These are phyloP conservation scores for Salix caprea DNA, from an alignment of 345 rosid species.

Conservation along the genomic window DNA sequence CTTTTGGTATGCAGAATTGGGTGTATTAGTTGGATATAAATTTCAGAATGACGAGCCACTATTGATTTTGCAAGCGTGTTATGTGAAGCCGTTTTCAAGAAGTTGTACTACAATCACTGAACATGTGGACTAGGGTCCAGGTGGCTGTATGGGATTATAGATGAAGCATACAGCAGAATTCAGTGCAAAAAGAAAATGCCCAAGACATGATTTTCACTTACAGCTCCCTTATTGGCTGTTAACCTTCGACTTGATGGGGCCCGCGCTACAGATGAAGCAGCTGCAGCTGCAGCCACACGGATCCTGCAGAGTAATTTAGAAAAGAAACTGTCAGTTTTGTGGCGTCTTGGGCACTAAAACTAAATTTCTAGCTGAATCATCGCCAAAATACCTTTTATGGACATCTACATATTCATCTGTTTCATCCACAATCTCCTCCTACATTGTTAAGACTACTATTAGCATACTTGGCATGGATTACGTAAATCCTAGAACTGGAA, in stretches of 20 bases:
- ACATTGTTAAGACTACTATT: slow-evolving; percentile 12
- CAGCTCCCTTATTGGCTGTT: slow-evolving; percentile 48
- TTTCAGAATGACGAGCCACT: background rate
- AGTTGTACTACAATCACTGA: background rate
- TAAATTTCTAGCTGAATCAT: background rate
- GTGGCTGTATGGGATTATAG: background rate
- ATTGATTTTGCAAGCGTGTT: background rate
- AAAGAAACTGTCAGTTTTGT: background rate
- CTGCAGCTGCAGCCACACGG: slow-evolving; percentile 96
- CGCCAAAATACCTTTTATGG: slow-evolving; percentile 60
- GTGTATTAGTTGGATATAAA: background rate
- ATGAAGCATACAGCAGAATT: background rate
- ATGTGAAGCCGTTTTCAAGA: background rate
- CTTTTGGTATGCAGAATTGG: background rate
- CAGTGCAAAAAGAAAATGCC: background rate
- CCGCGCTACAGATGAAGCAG: slow-evolving; percentile 84
- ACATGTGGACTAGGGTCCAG: background rate
- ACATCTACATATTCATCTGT: slow-evolving; percentile 96
- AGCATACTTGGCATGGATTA: background rate
- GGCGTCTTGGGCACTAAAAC: background rate
- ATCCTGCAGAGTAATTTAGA: slow-evolving; percentile 45
- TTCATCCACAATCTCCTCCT: slow-evolving; percentile 99
- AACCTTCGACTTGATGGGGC: slow-evolving; percentile 78
- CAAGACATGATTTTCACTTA: slow-evolving; percentile 27
- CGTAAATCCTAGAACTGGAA: background rate